Evolutionary conservation across 2,329 filamentous ascomycete species (phyloP), one percentile per base, ranked within the genome.

Genomic region (Colletotrichum euphorbiae): DNA sequence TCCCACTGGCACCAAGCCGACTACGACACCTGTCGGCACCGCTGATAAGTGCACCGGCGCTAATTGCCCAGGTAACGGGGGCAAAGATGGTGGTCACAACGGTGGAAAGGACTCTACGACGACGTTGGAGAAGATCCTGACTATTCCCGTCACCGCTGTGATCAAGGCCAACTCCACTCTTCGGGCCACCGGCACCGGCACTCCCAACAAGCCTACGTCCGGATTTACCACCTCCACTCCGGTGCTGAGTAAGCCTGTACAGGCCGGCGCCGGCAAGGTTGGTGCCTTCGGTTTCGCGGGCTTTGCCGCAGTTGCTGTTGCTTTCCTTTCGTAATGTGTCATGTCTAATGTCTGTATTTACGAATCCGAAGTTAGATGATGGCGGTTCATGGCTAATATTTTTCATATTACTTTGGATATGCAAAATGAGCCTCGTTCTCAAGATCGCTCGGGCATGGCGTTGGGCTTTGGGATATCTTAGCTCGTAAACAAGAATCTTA

Each of bases 231-330:
- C 60, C 50, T 48, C 46, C n/a, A 56, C 19, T 51, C 65, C 45
- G 40, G 31, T 38, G 46, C 52, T 67, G 13, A 71, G 62, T 50
- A 59, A 61, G 38, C 63, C 68, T 8, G 67, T 70, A 17, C 55
- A 67, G 40, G 69, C 69, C 33, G 63, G 67, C 19, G 69, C 69
- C 9, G 45, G 36, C 55, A 71, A 70, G 67, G 13, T 64, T 8
- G 69, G 63, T 2, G 60, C 51, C 3, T 33, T 70, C 24, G 60
- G 69, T 19, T 13, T 60, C n/a, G 69, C 67, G 17, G 63, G 59
- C 46, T 19, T 68, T 2, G 62, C 51, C 83, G 67, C 52, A 33
- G 45, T 71, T 28, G 69, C 59, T 11, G 54, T 40, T 17, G 69
- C 36, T 17, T 43, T 70, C 33, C 40, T 69, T 51, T 42, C 69